Percentiles rank a stretch among this genome's conserved stretches.
Evolutionary conservation across 192 early-diverging fungal species (phyloP).

Genomic region (Entomortierella beljakovae): DNA sequence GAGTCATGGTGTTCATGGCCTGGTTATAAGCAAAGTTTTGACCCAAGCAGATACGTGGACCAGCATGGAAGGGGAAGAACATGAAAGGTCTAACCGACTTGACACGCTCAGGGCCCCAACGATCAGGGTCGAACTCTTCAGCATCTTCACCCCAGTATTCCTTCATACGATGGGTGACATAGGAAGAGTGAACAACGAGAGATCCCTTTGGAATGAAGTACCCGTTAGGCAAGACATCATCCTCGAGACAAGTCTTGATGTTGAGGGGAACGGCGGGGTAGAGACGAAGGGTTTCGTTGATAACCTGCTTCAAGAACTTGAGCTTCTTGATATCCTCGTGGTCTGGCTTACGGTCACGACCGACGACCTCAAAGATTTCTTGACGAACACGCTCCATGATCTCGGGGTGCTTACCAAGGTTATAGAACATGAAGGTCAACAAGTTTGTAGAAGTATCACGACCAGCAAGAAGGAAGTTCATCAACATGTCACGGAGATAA

Average conservation of each 20-base stretch:
- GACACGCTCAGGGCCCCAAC: conserved; percentile 58
- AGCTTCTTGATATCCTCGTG: conserved; percentile 65
- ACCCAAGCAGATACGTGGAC: conserved; percentile 50
- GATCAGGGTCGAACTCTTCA: conserved; percentile 61
- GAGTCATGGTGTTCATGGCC: conserved; percentile 52
- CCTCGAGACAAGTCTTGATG: conserved; percentile 45
- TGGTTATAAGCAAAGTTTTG: conserved; percentile 57
- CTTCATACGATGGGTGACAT: conserved; percentile 54
- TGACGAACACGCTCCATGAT: conserved; percentile 47
- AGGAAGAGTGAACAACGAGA: conserved; percentile 51
- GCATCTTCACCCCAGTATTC: conserved; percentile 62
- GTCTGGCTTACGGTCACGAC: conserved; percentile 49
- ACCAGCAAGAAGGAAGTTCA: conserved; percentile 54
- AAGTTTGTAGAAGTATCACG: conserved; percentile 62
- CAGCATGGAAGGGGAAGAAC: conserved; percentile 64
- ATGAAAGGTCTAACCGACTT: conserved; percentile 52
- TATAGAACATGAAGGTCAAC: conserved; percentile 55
- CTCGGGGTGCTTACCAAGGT: conserved; percentile 55
- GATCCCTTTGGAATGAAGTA: conserved; percentile 59
- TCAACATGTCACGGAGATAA: conserved; percentile 52
- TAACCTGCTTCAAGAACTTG: conserved; percentile 65
- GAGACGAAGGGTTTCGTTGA: conserved; percentile 68
- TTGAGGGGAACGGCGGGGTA: conserved; percentile 61
- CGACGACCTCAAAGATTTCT: conserved; percentile 56
- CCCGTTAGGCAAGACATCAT: conserved; percentile 55